Evolutionary conservation across 495 filamentous ascomycete species (phyloP), one percentile per base, ranked within the genome.

Genomic region (Penicillium nucicola): DNA sequence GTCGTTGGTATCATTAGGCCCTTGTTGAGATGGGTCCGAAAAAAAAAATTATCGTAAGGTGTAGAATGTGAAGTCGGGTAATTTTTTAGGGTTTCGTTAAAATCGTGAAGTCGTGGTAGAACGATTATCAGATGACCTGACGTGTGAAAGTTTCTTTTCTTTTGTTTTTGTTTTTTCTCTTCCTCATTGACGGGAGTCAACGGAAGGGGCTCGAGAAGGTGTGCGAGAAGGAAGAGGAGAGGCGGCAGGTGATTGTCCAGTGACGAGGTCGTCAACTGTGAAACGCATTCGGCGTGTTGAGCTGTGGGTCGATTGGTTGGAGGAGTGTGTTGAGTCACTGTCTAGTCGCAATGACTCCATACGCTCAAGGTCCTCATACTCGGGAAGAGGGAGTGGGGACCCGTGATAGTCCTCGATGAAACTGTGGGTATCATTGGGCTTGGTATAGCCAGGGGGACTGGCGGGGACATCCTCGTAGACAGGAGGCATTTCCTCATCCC

Each of bases 401-500:
- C 71, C 72, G 13, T 52, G 35, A 54, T 76, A 76, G 56, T 76
- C 71, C 41, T 75, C 74, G 53, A 76, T 74, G 19, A 62, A 52
- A 46, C 71, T 70, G 46, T 47, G 45, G 13, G 48, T 42, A 15
- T 64, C 73, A 20, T 73, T 66, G 22, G 77, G 58, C 50, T 64
- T 70, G n/a, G 63, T 65, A 61, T 98, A 97, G 2, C 79, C 79
- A 0, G 93, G 93, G 28, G 93, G 93, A 38, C 86, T 89, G 7
- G 83, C 84, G 0, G 92, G 92, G 22, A 99, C 90, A 62, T 97
- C 89, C 71, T 93, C 88, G 62, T 99, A 99, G 60, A 92, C 82
- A 0, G 93, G 93, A 31, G 93, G 93, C 66, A 86, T 83, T 70
- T 99, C 93, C 68, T 96, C 90, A 50, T 99, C 93, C 93, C 93